Evolutionary conservation across 1,139 yeast genomes (phyloP).

Genomic region (Geotrichum aggregatum): DNA sequence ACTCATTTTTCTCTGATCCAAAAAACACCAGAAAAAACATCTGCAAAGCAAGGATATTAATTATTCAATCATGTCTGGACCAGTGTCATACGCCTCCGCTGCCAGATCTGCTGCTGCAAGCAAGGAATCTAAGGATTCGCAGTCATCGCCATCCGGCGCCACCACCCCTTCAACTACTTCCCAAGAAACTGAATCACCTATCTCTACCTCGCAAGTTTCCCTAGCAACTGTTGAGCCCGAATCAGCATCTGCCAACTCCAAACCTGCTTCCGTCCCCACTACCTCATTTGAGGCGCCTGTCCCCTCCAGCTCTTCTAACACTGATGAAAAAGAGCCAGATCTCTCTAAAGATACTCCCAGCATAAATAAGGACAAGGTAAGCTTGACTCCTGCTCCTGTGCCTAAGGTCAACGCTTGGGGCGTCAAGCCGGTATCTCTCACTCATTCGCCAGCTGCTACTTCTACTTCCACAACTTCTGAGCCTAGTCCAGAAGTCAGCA

Average conservation of each 20-base stretch:
- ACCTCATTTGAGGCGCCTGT: conserved; percentile 10
- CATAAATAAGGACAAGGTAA: conserved; percentile 25
- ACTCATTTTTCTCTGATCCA: conserved; percentile 1
- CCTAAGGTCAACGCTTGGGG: conserved; percentile 44
- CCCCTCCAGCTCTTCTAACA: conserved; percentile 34
- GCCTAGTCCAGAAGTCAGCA: not conserved
- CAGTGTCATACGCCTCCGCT: conserved; percentile 35
- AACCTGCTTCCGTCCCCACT: not conserved
- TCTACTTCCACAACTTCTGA: not conserved
- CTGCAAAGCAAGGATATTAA: conserved; percentile 1
- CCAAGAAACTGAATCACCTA: conserved; percentile 14
- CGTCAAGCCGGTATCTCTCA: conserved; percentile 22
- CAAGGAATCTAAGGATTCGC: conserved; percentile 19
- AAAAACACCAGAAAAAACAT: conserved; percentile 11
- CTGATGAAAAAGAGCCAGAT: conserved; percentile 24
- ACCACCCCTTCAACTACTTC: conserved; percentile 11
- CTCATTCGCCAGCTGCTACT: conserved; percentile 21
- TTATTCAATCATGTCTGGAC: conserved; percentile 29
- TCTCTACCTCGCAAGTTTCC: conserved; percentile 26
- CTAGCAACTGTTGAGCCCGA: conserved; percentile 17
- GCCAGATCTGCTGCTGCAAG: conserved; percentile 27
- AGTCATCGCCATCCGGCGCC: conserved; percentile 14
- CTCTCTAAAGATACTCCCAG: conserved; percentile 21
- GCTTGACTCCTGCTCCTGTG: conserved; percentile 44
- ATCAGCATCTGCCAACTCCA: not conserved